Percentiles rank a stretch among this genome's conserved stretches.
Conservation (phyloP, 129 eudicot species). For the Sambucus nigra region DNA sequence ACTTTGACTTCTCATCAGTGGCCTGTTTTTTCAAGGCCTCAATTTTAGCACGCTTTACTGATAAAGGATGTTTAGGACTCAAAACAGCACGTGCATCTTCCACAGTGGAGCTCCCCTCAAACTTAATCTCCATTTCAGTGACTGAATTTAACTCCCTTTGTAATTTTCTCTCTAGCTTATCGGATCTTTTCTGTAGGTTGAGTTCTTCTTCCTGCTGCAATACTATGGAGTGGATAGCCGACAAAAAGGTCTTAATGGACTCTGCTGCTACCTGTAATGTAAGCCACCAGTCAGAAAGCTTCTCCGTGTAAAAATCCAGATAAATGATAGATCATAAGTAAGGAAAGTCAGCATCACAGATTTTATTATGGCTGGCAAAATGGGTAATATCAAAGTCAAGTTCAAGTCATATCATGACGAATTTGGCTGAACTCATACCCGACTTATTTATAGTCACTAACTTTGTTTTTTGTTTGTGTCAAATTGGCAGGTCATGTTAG, state of each 20-base stretch:
- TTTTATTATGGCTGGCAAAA: no score
- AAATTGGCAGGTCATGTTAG: no score
- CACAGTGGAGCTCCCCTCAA: conserved; percentile 8
- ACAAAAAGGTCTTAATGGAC: conserved; percentile 37
- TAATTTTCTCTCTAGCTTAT: conserved; percentile 36
- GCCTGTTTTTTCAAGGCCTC: conserved; percentile 28
- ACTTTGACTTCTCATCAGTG: conserved; percentile 39
- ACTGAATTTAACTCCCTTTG: conserved; percentile 31
- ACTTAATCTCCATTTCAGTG: conserved; percentile 44
- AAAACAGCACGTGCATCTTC: conserved; percentile 21
- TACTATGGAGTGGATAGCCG: conserved; percentile 37
- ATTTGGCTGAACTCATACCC: no score
- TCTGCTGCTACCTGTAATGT: conserved; percentile 42
- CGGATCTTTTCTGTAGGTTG: conserved; percentile 27
- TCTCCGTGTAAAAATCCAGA: no score
- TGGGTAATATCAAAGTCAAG: no score
- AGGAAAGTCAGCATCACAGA: no score
- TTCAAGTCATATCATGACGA: no score
- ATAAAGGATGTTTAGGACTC: conserved; percentile 35
- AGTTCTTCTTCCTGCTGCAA: conserved; percentile 50
- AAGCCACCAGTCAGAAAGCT: no score
- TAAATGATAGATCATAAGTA: no score
- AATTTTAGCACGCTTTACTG: conserved; percentile 38
- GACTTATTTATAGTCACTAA: no score
- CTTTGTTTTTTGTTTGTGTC: no score